A percentile compares a stretch with the other conserved stretches of the same genome.
Conservation (phyloP, 257 asterid genomes). For the Solanum paucissectum region DNA sequence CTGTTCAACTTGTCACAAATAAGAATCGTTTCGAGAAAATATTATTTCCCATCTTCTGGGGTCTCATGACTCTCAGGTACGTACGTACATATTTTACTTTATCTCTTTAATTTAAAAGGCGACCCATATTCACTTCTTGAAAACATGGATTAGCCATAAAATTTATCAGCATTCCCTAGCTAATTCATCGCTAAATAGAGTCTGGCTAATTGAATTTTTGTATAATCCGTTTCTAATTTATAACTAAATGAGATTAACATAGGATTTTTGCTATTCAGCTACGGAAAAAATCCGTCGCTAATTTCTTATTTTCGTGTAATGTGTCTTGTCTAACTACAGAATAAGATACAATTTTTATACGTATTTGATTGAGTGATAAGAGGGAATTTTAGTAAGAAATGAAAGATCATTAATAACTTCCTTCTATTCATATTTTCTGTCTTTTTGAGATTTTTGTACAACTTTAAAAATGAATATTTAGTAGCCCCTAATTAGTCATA, state of each 20-base stretch:
- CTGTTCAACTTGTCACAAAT: slow-evolving; percentile 77
- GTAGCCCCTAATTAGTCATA: neutral
- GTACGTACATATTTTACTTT: neutral
- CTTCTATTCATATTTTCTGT: neutral
- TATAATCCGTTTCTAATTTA: too few relatives aligned
- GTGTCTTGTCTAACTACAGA: neutral
- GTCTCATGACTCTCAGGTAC: slow-evolving; percentile 91
- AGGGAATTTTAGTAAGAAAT: neutral
- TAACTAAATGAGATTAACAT: too few relatives aligned
- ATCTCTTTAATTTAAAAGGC: neutral
- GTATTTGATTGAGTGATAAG: neutral
- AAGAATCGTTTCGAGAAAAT: slow-evolving; percentile 78
- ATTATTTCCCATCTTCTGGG: slow-evolving; percentile 92
- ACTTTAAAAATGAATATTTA: neutral
- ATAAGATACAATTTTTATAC: neutral
- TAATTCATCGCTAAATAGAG: too few relatives aligned
- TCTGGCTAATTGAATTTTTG: too few relatives aligned
- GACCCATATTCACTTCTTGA: too few relatives aligned
- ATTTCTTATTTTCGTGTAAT: too few relatives aligned
- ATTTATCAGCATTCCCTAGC: too few relatives aligned
- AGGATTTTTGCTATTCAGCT: too few relatives aligned
- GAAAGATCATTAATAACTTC: neutral
- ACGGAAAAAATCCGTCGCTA: too few relatives aligned
- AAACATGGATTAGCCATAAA: too few relatives aligned
- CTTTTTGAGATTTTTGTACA: neutral